Evolutionary conservation across 306 rosid genomes (phyloP).

Genomic region (Abrus precatorius): DNA sequence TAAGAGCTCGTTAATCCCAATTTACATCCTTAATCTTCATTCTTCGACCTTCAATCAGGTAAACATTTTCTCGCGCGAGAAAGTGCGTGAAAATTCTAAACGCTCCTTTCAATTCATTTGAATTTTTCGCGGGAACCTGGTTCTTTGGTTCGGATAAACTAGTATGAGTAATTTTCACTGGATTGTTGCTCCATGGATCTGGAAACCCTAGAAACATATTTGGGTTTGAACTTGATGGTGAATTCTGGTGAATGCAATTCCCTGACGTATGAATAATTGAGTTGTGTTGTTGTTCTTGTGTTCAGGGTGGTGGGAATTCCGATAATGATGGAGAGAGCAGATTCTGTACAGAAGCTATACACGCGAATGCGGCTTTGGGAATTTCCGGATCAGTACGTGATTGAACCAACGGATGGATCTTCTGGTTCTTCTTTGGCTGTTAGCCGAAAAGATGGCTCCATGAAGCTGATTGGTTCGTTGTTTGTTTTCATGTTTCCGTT

Average conservation of each 20-base stretch:
- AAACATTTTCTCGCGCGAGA: not conserved
- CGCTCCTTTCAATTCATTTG: not conserved
- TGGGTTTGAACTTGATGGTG: constrained; percentile 14
- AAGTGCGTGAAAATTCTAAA: not conserved
- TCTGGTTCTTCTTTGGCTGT: constrained; percentile 64
- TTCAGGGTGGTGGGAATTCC: constrained; percentile 41
- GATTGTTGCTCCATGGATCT: not conserved
- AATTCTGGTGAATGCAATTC: not conserved
- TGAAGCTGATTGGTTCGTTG: constrained; percentile 70
- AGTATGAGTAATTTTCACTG: constrained; percentile 7
- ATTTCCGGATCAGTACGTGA: constrained; percentile 76
- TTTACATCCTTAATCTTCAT: constrained; percentile 11
- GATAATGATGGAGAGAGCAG: constrained; percentile 74
- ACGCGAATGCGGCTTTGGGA: constrained; percentile 82
- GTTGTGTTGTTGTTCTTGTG: not conserved
- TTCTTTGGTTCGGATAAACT: not conserved
- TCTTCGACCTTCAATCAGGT: constrained; percentile 40
- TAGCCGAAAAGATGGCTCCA: constrained; percentile 72
- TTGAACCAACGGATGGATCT: constrained; percentile 87
- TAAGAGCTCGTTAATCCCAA: not conserved
- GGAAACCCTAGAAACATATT: not conserved
- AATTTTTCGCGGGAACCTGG: constrained; percentile 36
- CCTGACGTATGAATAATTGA: not conserved
- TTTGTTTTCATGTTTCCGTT: constrained; percentile 22
- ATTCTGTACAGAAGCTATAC: constrained; percentile 69